Conservation (phyloP, 345 rosid species). For the Toxicodendron radicans region DNA sequence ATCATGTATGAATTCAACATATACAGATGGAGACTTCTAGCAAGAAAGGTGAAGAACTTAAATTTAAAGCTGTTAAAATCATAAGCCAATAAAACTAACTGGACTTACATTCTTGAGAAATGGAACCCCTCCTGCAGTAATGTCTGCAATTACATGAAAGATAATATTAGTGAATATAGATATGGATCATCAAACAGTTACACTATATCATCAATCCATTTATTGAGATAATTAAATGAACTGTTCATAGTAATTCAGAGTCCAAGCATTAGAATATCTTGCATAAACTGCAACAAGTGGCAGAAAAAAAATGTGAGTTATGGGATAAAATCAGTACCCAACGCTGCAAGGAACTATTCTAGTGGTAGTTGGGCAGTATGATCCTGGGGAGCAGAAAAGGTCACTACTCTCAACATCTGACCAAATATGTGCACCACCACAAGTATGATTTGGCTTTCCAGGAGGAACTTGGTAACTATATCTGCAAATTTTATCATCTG, state of each 20-base stretch:
- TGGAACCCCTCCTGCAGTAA: constrained; percentile 77
- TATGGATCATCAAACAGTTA: constrained; percentile 8
- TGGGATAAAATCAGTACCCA: constrained; percentile 70
- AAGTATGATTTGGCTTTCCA: constrained; percentile 60
- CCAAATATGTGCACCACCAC: constrained; percentile 87
- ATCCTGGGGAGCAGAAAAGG: constrained; percentile 80
- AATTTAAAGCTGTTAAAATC: not conserved
- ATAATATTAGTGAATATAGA: constrained; percentile 21
- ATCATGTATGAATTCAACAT: not conserved
- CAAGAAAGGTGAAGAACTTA: too few species aligned
- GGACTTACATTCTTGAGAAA: constrained; percentile 59
- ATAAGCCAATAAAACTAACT: not conserved
- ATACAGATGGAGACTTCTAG: too few species aligned
- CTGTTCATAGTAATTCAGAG: not conserved
- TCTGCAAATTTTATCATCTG: constrained; percentile 41
- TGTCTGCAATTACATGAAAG: constrained; percentile 52
- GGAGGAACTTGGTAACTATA: constrained; percentile 78
- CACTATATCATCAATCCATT: constrained; percentile 12
- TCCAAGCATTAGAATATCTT: not conserved
- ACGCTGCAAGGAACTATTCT: constrained; percentile 59
- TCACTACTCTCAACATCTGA: constrained; percentile 54
- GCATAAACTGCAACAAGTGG: not conserved
- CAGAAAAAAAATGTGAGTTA: constrained; percentile 10
- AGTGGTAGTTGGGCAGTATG: constrained; percentile 77
- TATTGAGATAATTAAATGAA: constrained; percentile 2